Evolutionary conservation across 345 rosid species (phyloP), one percentile per base, ranked within the genome.

Genomic region (Salix koriyanagi): DNA sequence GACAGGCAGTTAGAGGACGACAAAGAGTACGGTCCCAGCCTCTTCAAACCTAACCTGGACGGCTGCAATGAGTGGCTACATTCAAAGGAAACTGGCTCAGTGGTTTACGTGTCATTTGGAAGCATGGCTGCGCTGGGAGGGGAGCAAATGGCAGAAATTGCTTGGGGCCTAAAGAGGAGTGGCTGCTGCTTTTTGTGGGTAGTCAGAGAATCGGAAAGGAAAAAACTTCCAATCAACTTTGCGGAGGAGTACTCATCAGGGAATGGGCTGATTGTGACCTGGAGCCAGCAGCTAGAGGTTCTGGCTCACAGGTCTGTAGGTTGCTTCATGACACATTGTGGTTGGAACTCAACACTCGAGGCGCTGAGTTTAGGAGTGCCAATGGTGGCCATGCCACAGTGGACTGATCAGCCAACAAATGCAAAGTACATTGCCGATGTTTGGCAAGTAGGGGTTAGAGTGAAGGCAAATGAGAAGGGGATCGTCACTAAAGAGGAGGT

Each of bases 21-120:
- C 79, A 75, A 18, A 8, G 87, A 87, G 25, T 89, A 90, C 52
- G 89, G 85, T 23, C 80, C 86, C 79, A 21, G 71, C 81, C 61
- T 73, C 64, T 26, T 74, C 80, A 74, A 75, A 30, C 19, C 69
- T 6, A 46, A 64, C 6, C 8, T 11, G 2, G 36, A 30, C 9
- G 52, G 42, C 10, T 66, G 64, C 42, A 48, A 14, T 1, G 12
- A 71, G 0, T 92, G 94, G 92, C 87, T 92, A 42, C 75, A 60
- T 73, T n/a, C 71, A 8, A 89, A 80, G 82, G 83, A 84, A 54
- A 48, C 78, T 25, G 60, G 80, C 4, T 90, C 91, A 0, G 92
- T 90, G 25, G 83, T 91, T 10, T 90, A 82, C 37, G 80, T 83
- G 19, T 87, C 94, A 2, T 91, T 90, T 52, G 94, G 97, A 16